These are phyloP conservation scores for Mycena epipterygia DNA, from an alignment of 768 basidiomycete genomes.

Conservation along the genomic window DNA sequence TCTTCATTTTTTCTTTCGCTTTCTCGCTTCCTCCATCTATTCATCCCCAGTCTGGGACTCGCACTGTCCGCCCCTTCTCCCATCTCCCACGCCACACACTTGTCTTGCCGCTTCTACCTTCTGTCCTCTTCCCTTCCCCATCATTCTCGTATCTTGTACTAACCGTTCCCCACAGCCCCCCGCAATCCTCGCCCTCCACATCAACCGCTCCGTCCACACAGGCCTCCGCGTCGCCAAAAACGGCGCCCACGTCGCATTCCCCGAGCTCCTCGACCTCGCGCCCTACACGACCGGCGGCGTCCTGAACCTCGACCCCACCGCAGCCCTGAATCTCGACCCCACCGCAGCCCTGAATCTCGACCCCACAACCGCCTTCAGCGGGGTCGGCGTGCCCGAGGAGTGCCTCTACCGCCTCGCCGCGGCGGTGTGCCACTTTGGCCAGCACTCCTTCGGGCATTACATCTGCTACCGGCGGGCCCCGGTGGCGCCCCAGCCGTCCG, in stretches of 20 bases:
- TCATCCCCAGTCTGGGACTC: too few species aligned
- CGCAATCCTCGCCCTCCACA: constrained; percentile 86
- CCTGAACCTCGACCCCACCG: constrained; percentile 77
- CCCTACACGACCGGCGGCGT: constrained; percentile 88
- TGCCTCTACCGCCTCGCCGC: constrained; percentile 90
- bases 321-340: constrained; percentile 51
- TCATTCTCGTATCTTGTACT: not conserved
- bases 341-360: too few species aligned
- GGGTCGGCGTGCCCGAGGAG: not conserved
- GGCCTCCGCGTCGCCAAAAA: constrained; percentile 89
- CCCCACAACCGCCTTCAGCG: constrained; percentile 45
- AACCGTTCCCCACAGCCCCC: constrained; percentile 72
- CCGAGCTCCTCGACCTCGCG: constrained; percentile 90
- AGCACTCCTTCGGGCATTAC: constrained; percentile 95
- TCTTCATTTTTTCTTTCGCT: not conserved
- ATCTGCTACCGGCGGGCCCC: constrained; percentile 92
- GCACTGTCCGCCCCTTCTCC: not conserved
- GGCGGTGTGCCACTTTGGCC: constrained; percentile 93
- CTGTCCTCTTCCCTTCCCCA: constrained; percentile 1
- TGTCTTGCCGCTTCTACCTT: not conserved
- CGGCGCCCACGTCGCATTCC: constrained; percentile 82
- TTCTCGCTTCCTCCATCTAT: not conserved
- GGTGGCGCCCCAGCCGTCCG: too few species aligned
- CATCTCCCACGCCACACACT: not conserved
- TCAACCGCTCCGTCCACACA: constrained; percentile 90